A percentile compares a stretch with the other conserved stretches of the same genome.
phyloP scores from a whole-genome alignment of 139 green algal genomes.

The Spirogloea muscicola region DNA sequence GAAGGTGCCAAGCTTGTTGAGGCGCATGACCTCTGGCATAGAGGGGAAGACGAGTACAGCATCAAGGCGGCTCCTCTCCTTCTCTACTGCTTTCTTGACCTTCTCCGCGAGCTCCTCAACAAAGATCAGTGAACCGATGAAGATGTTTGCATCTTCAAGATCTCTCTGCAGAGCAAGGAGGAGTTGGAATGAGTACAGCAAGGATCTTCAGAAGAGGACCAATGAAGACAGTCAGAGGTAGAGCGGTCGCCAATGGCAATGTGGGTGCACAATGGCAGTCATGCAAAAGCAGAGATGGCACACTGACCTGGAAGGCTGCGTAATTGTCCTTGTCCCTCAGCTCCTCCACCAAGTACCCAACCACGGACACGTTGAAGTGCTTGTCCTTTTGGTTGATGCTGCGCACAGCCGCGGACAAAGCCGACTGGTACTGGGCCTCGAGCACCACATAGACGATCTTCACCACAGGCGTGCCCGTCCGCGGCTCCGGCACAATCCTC shows the following conservation, averaged over 20 bases:
- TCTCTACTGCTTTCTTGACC: slow-evolving; percentile 80
- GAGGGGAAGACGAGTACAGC: slow-evolving; percentile 97
- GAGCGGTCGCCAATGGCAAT: too few relatives aligned
- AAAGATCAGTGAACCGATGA: slow-evolving; percentile 99
- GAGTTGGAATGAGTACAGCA: too few relatives aligned
- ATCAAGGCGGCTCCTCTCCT: slow-evolving; percentile 77
- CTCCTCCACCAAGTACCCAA: slow-evolving; percentile 98
- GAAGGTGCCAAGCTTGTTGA: slow-evolving; percentile 99
- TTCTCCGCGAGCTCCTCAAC: slow-evolving; percentile 99
- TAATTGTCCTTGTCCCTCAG: slow-evolving; percentile 86
- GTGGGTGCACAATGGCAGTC: slow-evolving; percentile 44
- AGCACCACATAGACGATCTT: slow-evolving; percentile 97
- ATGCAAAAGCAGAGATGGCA: slow-evolving; percentile 81
- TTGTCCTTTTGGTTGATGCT: slow-evolving; percentile 84
- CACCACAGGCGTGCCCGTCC: slow-evolving; percentile 52
- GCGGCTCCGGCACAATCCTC: slow-evolving; percentile 52
- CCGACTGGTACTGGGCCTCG: slow-evolving; percentile 97
- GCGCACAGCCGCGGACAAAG: slow-evolving; percentile 75
- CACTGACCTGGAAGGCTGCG: slow-evolving; percentile 80
- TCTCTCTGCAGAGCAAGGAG: too few relatives aligned
- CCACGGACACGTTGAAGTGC: slow-evolving; percentile 90
- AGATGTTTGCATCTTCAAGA: slow-evolving; percentile 77
- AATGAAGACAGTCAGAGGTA: too few relatives aligned
- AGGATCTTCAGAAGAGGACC: too few relatives aligned
- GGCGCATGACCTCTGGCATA: slow-evolving; percentile 94